A percentile compares a stretch with the other conserved stretches of the same genome.
Evolutionary conservation across 345 rosid species (phyloP).

Genomic region (Xanthoceras sorbifolium): DNA sequence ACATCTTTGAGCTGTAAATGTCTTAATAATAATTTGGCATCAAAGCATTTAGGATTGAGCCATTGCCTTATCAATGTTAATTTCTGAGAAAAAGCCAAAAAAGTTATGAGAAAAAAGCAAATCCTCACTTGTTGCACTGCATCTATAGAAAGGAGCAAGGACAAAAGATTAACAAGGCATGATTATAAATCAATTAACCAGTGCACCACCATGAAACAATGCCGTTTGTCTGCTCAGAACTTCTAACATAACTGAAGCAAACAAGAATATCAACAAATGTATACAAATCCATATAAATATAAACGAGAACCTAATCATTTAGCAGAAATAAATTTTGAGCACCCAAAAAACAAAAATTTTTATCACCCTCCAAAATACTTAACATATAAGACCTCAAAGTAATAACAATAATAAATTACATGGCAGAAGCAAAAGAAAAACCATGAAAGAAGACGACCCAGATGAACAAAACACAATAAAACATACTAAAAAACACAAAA

Average conservation of each 20-base stretch:
- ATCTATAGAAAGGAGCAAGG: not conserved
- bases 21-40: not conserved
- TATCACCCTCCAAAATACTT: not conserved
- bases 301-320: not conserved
- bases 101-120: not conserved
- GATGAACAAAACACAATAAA: not conserved
- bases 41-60: not conserved
- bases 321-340: not conserved
- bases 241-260: not conserved
- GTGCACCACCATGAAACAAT: not conserved
- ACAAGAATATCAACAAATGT: not conserved
- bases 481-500: constrained; percentile 9
- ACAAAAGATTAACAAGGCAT: not conserved
- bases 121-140: constrained; percentile 5
- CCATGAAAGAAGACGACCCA: constrained; percentile 2
- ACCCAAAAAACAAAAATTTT: not conserved
- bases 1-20: not conserved
- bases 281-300: not conserved
- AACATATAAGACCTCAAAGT: not conserved
- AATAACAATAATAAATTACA: not conserved
- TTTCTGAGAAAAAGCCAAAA: not conserved
- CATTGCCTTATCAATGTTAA: not conserved
- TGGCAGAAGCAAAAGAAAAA: not conserved
- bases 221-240: not conserved
- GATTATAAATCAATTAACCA: not conserved